Percentiles rank a stretch among this genome's conserved stretches.
phyloP scores from a whole-genome alignment of 2,329 filamentous ascomycete genomes.

The Aureobasidium sp. region DNA sequence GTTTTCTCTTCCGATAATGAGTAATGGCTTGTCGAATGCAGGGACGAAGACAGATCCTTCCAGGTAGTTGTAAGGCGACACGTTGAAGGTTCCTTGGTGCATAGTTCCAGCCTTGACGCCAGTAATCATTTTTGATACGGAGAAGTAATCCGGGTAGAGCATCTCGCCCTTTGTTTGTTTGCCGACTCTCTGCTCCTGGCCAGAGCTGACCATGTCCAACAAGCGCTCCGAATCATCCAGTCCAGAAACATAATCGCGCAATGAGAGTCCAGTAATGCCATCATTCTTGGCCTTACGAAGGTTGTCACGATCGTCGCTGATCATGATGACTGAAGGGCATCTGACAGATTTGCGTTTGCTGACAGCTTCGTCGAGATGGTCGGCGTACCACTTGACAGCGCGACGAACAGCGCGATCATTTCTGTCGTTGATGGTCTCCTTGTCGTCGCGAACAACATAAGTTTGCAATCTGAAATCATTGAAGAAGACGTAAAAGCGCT shows the following conservation, averaged over 20 bases:
- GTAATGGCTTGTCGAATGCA: conserved; percentile 78
- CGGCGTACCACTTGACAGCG: conserved; percentile 82
- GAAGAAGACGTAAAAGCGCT: conserved; percentile 98
- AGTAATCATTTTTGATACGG: conserved; percentile 87
- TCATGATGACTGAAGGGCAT: conserved; percentile 77
- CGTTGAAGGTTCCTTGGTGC: conserved; percentile 92
- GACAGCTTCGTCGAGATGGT: conserved; percentile 62
- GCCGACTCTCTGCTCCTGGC: conserved; percentile 57
- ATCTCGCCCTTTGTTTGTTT: conserved; percentile 60
- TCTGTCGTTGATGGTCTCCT: conserved; percentile 90
- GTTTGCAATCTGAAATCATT: conserved; percentile 96
- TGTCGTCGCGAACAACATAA: conserved; percentile 62
- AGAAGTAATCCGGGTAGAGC: conserved; percentile 84
- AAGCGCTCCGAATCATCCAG: conserved; percentile 78
- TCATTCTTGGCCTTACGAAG: conserved; percentile 72
- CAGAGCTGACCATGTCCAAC: conserved; percentile 86
- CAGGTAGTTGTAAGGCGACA: conserved; percentile 96
- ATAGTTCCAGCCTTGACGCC: conserved; percentile 80
- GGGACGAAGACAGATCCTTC: conserved; percentile 87
- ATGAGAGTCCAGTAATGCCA: conserved; percentile 57
- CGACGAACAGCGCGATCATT: conserved; percentile 87
- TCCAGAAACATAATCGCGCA: conserved; percentile 65
- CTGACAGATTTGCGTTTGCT: conserved; percentile 44
- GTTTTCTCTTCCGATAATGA: conserved; percentile 90
- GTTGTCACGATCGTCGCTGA: conserved; percentile 88